Conservation (phyloP, 306 rosid species). For the Carpinus fangiana region DNA sequence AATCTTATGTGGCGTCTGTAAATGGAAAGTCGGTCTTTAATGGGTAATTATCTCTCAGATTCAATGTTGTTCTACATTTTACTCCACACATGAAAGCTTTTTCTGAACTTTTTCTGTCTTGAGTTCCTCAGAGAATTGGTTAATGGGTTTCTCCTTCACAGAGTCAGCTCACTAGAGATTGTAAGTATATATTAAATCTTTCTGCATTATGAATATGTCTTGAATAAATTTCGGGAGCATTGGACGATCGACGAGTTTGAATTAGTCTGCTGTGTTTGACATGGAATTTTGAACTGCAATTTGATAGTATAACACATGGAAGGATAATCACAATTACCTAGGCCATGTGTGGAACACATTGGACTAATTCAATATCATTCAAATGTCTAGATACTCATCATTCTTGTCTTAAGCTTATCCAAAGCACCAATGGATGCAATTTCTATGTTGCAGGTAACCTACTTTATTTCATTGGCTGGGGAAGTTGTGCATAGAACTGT, state of each 20-base stretch:
- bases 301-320: constrained; percentile 5
- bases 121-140: constrained; percentile 30
- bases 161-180: constrained; percentile 48
- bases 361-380: neutral
- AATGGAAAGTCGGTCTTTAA: constrained; percentile 32
- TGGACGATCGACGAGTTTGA: neutral
- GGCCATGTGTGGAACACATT: neutral
- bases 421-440: constrained; percentile 23
- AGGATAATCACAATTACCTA: neutral
- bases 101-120: constrained; percentile 10
- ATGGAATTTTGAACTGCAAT: neutral
- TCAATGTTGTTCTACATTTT: constrained; percentile 4
- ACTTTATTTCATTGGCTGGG: constrained; percentile 38
- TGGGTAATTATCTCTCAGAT: constrained; percentile 30
- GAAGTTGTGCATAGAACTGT: constrained; percentile 38
- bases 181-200: constrained; percentile 35
- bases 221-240: neutral
- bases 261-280: constrained; percentile 5
- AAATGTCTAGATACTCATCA: constrained; percentile 2
- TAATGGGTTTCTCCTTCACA: constrained; percentile 61
- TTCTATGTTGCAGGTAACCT: constrained; percentile 42
- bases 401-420: constrained; percentile 5
- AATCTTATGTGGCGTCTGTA: constrained; percentile 29
- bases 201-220: neutral
- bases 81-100: neutral